A percentile compares a stretch with the other conserved stretches of the same genome.
phyloP scores from a whole-genome alignment of 108 stramenopile genomes.

The Conticribra guillardii region DNA sequence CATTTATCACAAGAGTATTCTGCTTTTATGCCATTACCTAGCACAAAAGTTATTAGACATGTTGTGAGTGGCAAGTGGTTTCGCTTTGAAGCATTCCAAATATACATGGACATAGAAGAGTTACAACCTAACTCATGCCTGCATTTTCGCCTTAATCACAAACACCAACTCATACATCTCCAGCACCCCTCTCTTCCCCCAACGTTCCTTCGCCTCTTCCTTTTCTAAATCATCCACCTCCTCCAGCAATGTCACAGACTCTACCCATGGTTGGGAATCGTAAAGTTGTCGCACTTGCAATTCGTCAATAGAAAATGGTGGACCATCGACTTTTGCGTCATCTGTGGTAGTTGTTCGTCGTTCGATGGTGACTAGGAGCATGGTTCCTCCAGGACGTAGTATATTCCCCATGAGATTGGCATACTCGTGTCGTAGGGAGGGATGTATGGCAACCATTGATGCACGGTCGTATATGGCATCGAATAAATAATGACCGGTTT shows the following conservation, averaged over 20 bases:
- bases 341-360: slow-evolving; percentile 45
- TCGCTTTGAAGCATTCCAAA: too few relatives aligned
- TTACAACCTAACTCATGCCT: too few relatives aligned
- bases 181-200: slow-evolving; percentile 40
- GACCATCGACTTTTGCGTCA: slow-evolving; percentile 52
- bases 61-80: too few relatives aligned
- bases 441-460: slow-evolving; percentile 83
- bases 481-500: slow-evolving; percentile 43
- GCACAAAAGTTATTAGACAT: too few relatives aligned
- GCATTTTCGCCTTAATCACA: slow-evolving; percentile 23
- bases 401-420: slow-evolving; percentile 56
- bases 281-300: slow-evolving; percentile 52
- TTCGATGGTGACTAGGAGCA: slow-evolving; percentile 69
- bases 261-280: slow-evolving; percentile 55
- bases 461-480: slow-evolving; percentile 81
- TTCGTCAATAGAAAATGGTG: slow-evolving; percentile 78
- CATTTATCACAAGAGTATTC: too few relatives aligned
- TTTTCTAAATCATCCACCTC: slow-evolving; percentile 53
- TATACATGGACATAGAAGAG: too few relatives aligned
- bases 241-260: slow-evolving; percentile 55
- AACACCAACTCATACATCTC: slow-evolving; percentile 51
- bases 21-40: too few relatives aligned
- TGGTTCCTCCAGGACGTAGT: slow-evolving; percentile 61
- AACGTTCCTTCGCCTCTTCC: slow-evolving; percentile 54
- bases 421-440: slow-evolving; percentile 60